phyloP scores from a whole-genome alignment of 805 yeast species.

The Yamadazyma akitaensis region DNA sequence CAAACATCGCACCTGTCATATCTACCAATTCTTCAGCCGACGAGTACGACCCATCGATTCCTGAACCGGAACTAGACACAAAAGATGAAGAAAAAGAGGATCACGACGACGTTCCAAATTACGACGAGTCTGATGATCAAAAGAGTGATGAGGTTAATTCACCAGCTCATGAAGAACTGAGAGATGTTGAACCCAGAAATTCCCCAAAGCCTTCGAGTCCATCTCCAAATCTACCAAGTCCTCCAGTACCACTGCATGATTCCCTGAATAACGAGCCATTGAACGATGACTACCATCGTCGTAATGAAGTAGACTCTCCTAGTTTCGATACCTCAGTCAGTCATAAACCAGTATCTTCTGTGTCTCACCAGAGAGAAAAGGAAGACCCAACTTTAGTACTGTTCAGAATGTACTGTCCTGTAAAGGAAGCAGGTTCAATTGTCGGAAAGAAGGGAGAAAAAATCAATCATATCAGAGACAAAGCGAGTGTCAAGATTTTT shows the following conservation, averaged over 20 bases:
- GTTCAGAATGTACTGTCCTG: constrained; percentile 71
- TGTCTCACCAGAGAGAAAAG: constrained; percentile 22
- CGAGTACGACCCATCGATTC: constrained; percentile 7
- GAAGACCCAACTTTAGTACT: constrained; percentile 62
- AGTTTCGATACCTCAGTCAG: constrained; percentile 6
- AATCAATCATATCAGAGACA: constrained; percentile 59
- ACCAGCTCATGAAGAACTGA: not conserved
- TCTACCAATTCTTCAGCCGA: not conserved
- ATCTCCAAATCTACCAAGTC: not conserved
- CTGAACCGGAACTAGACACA: not conserved
- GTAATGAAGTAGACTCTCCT: not conserved
- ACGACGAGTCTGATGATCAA: not conserved
- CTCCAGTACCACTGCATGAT: not conserved
- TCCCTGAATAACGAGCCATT: not conserved
- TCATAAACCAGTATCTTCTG: constrained; percentile 3
- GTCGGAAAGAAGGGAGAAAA: constrained; percentile 83
- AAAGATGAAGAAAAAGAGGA: constrained; percentile 2
- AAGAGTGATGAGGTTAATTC: not conserved
- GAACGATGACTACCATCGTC: not conserved
- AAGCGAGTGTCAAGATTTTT: constrained; percentile 61
- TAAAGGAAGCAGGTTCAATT: constrained; percentile 68
- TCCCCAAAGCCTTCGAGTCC: not conserved
- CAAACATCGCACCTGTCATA: constrained; percentile 12
- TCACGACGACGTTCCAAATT: not conserved
- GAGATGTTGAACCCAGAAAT: not conserved